Base-by-base conservation (phyloP, 2,329 filamentous ascomycete species). In the Trichoderma cornu-damae region DNA sequence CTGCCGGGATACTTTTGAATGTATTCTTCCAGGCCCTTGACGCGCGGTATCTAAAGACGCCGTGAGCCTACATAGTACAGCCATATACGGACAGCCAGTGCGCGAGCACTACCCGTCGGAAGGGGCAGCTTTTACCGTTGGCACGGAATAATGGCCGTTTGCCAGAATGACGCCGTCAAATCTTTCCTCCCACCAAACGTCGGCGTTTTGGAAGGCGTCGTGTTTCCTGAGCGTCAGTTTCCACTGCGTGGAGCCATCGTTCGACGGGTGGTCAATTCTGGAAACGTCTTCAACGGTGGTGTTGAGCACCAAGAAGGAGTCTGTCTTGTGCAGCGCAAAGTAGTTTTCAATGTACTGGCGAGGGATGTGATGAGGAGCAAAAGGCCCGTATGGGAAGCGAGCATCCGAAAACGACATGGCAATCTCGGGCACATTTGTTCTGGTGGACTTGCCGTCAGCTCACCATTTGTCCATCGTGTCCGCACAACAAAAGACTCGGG, bases 301-400 rank as follows among this genome's bases (percentile, higher is more conserved):
- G 34, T 77, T 77, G 11, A 83, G 68, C 0, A 71, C 72, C 0
- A 84, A 65, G 2, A 76, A 66, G 0, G 62, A 52, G 59, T 84
- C 81, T 0, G 73, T 73, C 40, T 72, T 68, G 59, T 83, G 79
- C 0, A 65, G 58, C 0, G 81, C 76, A 60, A 83, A 80, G 61
- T 84, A 83, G 30, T 75, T 76, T 56, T 82, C 76, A 2, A 84
- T 73, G 56, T 83, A 83, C 61, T 82, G 79, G 2, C 76, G 74
- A 0, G 81, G 77, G 0, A 84, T 68, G 59, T 78, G 73, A 62
- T 83, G 80, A 0, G 80, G 80, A 11, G 75, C 76, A 62, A 83
- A 83, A 0, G 80, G 79, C 0, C 79, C 80, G 57, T 82, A 82
- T 0, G 80, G 69, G 60, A 83, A 83, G 0, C 71, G 71, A 1